These are phyloP conservation scores for Mrakia gelida DNA, from an alignment of 768 basidiomycete genomes.

Conservation along the genomic window DNA sequence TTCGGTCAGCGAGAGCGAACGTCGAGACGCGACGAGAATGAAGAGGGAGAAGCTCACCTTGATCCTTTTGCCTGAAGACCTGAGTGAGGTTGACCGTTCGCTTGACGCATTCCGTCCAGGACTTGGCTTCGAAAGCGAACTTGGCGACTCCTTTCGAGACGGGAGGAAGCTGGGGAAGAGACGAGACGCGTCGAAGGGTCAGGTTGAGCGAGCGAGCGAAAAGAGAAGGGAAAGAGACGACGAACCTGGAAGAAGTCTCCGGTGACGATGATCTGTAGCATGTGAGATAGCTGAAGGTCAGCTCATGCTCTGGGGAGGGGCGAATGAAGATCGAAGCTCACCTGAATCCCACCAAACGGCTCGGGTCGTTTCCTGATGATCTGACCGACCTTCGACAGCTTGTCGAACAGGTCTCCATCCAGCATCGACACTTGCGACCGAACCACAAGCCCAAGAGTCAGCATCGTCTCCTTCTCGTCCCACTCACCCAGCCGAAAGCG, in stretches of 20 bases:
- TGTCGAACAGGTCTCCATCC: slow-evolving; percentile 78
- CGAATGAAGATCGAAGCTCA: slow-evolving; percentile 39
- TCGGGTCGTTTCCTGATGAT: slow-evolving; percentile 56
- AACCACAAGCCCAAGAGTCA: no score
- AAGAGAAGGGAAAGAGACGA: no score
- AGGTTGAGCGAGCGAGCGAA: not conserved
- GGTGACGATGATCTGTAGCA: slow-evolving; percentile 72
- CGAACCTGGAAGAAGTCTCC: slow-evolving; percentile 77
- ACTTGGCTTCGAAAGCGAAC: slow-evolving; percentile 85
- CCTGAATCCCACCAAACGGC: slow-evolving; percentile 95
- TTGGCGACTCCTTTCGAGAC: slow-evolving; percentile 68
- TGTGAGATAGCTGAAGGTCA: not conserved
- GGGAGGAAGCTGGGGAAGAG: slow-evolving; percentile 70
- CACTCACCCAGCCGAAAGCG: not conserved
- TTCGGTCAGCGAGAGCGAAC: not conserved
- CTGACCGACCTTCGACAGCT: slow-evolving; percentile 67
- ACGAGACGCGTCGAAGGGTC: not conserved
- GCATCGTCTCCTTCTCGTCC: not conserved
- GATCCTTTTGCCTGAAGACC: slow-evolving; percentile 75
- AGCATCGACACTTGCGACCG: slow-evolving; percentile 81
- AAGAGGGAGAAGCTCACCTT: slow-evolving; percentile 40
- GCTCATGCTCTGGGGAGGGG: not conserved
- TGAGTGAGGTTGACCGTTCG: slow-evolving; percentile 87
- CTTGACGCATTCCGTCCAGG: slow-evolving; percentile 68
- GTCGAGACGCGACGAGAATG: not conserved